These are phyloP conservation scores for Microbotryum intermedium DNA, from an alignment of 1,284 basidiomycete species.

Conservation along the genomic window DNA sequence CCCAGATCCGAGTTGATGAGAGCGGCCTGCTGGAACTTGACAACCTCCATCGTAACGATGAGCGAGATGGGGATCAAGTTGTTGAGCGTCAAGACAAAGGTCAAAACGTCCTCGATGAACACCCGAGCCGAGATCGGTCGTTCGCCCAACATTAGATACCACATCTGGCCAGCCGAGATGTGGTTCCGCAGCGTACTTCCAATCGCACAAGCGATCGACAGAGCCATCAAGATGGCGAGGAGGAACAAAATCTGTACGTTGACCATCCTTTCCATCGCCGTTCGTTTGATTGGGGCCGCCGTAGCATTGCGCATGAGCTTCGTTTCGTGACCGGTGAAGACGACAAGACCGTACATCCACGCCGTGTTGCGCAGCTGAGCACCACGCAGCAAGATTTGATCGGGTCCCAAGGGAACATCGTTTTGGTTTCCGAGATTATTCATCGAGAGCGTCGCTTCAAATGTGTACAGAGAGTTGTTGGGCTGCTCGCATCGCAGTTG, in stretches of 20 bases:
- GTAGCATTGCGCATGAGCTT: constrained; percentile 92
- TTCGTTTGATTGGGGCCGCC: constrained; percentile 94
- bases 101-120: constrained; percentile 70
- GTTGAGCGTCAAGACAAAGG: constrained; percentile 98
- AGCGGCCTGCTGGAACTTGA: constrained; percentile 95
- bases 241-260: constrained; percentile 96
- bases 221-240: constrained; percentile 73
- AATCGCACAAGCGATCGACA: constrained; percentile 85
- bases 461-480: constrained; percentile 95
- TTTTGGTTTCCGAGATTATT: constrained; percentile 43
- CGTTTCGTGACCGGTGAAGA: constrained; percentile 97
- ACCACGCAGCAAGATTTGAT: constrained; percentile 87
- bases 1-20: constrained; percentile 82
- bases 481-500: constrained; percentile 88
- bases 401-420: constrained; percentile 83
- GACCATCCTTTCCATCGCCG: constrained; percentile 91
- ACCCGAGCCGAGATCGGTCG: constrained; percentile 49
- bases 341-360: constrained; percentile 89
- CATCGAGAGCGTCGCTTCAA: constrained; percentile 54
- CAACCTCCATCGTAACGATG: constrained; percentile 98
- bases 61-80: constrained; percentile 98
- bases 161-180: constrained; percentile 30
- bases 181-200: constrained; percentile 73
- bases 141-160: constrained; percentile 44
- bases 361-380: constrained; percentile 94